Percentiles rank a stretch among this genome's conserved stretches.
Conservation (phyloP, 768 basidiomycete genomes). For the Pleurotus pulmonarius region DNA sequence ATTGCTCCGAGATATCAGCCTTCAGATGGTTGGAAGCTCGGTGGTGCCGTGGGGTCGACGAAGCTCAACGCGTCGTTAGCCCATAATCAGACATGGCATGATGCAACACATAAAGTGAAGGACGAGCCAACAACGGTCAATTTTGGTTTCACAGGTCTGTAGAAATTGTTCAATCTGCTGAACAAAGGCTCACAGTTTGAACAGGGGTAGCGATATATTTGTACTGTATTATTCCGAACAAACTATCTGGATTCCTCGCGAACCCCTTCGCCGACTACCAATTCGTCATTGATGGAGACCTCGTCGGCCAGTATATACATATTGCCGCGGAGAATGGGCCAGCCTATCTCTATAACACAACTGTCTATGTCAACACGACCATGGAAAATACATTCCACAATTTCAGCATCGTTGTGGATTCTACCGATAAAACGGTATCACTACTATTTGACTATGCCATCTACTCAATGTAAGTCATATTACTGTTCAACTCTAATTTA, state of each 20-base stretch:
- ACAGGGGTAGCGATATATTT: too few species aligned
- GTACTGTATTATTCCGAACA: too few species aligned
- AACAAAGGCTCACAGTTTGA: not conserved
- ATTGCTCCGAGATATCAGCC: too few species aligned
- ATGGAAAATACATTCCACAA: constrained; percentile 6
- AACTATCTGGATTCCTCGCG: too few species aligned
- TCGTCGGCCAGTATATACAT: constrained; percentile 7
- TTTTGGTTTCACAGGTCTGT: too few species aligned
- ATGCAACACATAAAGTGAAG: not conserved
- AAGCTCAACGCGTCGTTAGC: not conserved
- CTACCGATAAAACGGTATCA: not conserved
- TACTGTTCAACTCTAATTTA: too few species aligned
- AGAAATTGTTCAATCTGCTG: not conserved
- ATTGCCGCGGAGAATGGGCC: not conserved
- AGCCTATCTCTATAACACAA: constrained; percentile 10
- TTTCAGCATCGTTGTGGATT: not conserved
- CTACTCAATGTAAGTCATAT: not conserved
- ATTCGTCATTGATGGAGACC: constrained; percentile 12
- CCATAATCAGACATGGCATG: too few species aligned
- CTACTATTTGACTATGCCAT: constrained; percentile 1
- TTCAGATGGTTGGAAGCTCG: too few species aligned
- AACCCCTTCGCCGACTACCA: constrained; percentile 5
- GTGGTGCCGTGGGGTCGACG: too few species aligned
- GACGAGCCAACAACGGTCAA: too few species aligned
- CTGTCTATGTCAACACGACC: constrained; percentile 5